A percentile compares a stretch with the other conserved stretches of the same genome.
These are phyloP conservation scores for Plectranthus barbatus DNA, from an alignment of 257 asterid genomes.

Conservation along the genomic window DNA sequence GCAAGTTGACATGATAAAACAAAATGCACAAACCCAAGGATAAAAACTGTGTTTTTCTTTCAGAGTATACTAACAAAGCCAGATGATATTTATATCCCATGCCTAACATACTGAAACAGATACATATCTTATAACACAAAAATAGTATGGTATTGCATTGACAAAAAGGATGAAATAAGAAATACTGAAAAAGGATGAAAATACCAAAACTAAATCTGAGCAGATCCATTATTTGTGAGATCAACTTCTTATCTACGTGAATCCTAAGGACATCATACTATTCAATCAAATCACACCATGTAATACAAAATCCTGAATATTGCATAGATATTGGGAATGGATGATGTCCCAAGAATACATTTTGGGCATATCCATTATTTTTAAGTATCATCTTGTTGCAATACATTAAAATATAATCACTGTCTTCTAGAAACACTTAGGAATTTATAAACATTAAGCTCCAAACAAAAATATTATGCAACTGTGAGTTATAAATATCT, in stretches of 20 bases:
- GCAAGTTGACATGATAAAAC: not conserved
- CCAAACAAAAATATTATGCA: too few relatives aligned
- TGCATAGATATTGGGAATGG: not conserved
- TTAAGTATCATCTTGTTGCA: not conserved
- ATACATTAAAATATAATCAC: not conserved
- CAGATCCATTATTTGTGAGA: not conserved
- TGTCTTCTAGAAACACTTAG: not conserved
- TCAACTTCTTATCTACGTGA: not conserved
- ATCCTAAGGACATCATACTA: not conserved
- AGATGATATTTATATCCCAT: not conserved
- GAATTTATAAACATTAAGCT: not conserved
- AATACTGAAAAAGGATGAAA: not conserved
- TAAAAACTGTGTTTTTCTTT: not conserved
- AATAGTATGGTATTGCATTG: not conserved
- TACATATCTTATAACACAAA: too few relatives aligned
- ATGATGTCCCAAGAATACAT: not conserved
- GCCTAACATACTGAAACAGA: not conserved
- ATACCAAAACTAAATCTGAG: not conserved
- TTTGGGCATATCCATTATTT: not conserved
- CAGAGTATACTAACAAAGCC: not conserved
- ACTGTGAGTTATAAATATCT: not conserved
- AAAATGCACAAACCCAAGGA: not conserved
- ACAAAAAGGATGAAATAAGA: not conserved
- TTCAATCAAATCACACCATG: not conserved
- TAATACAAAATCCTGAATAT: not conserved